Base-by-base conservation (phyloP, 768 basidiomycete species). In the Cyathus striatus region DNA sequence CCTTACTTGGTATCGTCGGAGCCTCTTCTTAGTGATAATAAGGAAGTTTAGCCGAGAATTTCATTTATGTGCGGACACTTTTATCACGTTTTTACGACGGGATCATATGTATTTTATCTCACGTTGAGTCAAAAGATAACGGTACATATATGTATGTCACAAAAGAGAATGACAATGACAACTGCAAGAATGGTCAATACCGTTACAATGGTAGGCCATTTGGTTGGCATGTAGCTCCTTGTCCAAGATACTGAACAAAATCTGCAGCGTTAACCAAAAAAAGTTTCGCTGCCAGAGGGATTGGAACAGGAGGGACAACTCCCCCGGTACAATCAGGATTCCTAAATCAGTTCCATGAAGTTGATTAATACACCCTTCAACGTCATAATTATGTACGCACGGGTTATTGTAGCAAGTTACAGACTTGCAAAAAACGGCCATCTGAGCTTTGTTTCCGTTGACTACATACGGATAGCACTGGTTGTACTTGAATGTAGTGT, bases 251-350 rank as follows among this genome's bases (percentile, higher is more conserved):
- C 22, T 55, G 47, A 1, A 57, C 53, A 10, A 42, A 57, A 37
- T 55, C 53, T 3, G 50, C 51, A 5, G 25, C 49, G 40, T 61
- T 59, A 27, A 48, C 21, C 12, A 61, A 33, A 2, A 45, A 52
- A 10, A 49, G 23, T 3, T 42, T 45, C 5, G 40, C 45, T 3
- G 33, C 23, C 1, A 59, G 42, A 0, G 54, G 52, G 1, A 59
- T 44, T 1, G 52, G 52, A 6, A 56, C 47, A 5, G 59, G 54
- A 1, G 58, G 56, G 4, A 54, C 48, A 4, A 51, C 54, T 2
- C 59, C 59, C 6, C 59, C 59, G 2, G 54, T 53, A 27, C 58
- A 61, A 36, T 59, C 58, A 6, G 51, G 52, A 36, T 61, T 53
- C 39, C 59, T 59, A 38, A n/a, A n/a, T n/a, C n/a, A n/a, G n/a